Conservation (phyloP, 768 basidiomycete species). For the Flagelloscypha sp. region DNA sequence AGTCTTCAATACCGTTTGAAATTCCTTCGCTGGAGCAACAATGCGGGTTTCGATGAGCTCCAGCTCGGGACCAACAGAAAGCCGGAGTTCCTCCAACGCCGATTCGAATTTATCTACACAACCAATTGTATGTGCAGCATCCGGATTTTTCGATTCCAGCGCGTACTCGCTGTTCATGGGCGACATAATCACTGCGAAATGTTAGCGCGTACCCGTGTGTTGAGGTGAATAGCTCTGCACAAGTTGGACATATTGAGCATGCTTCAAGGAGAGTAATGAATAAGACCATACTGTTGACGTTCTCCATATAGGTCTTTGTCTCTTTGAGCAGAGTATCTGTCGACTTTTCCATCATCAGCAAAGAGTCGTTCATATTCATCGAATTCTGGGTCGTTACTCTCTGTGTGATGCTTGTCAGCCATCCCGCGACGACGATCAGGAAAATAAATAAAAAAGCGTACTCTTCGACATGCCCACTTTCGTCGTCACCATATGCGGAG, state of each 20-base stretch:
- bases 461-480: conserved; percentile 93
- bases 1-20: conserved; percentile 76
- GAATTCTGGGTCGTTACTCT: conserved; percentile 82
- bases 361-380: conserved; percentile 83
- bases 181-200: conserved; percentile 55
- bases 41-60: conserved; percentile 90
- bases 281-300: conserved; percentile 54
- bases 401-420: conserved; percentile 22
- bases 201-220: conserved; percentile 56
- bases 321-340: conserved; percentile 92
- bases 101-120: conserved; percentile 67
- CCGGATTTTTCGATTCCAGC: conserved; percentile 69
- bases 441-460: conserved; percentile 28
- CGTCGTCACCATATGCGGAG: conserved; percentile 82
- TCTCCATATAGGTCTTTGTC: conserved; percentile 77
- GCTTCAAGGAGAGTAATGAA: background rate
- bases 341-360: conserved; percentile 61
- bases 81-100: conserved; percentile 75
- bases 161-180: conserved; percentile 73
- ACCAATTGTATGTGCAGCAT: conserved; percentile 65
- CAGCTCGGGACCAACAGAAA: conserved; percentile 78
- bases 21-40: conserved; percentile 79
- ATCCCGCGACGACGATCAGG: background rate
- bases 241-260: conserved; percentile 1
- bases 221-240: conserved; percentile 55